Base-by-base conservation (phyloP, 2,329 filamentous ascomycete genomes). In the Exophiala xenobiotica region DNA sequence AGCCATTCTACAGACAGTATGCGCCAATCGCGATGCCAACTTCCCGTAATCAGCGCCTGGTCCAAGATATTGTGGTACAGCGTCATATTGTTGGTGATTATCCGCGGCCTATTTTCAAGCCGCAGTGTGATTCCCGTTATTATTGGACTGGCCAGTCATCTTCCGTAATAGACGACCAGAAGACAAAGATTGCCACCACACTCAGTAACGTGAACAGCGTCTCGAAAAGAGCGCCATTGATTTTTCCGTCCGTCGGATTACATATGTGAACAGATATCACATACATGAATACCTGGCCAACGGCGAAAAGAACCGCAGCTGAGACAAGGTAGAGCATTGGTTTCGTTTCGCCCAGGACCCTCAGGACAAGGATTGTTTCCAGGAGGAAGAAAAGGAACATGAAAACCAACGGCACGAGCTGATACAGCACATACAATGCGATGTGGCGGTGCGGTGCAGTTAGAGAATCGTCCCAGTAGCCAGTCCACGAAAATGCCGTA, bases 101-200 rank as follows among this genome's bases (percentile, higher is more conserved):
- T n/a, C n/a, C n/a, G n/a, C n/a, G n/a, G n/a, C n/a, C n/a, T n/a
- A n/a, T n/a, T n/a, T n/a, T n/a, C n/a, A n/a, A n/a, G n/a, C n/a
- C n/a, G n/a, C n/a, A n/a, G n/a, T n/a, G n/a, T 6, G 11, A 14
- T 12, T 39, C 39, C 26, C 18, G 22, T 20, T 14, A 50, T 52
- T 40, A 56, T 42, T 59, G 53, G 6, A 80, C 77, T 2, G 91
- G 90, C 93, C 93, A 99, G 74, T 96, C 92, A 65, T 99, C 93
- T 72, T 99, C 93, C 12, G 93, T 99, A 64, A 99, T 99, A 74
- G 90, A 96, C 40, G 90, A 95, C 93, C 93, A 99, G 77, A 99
- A 99, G 51, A 88, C 71, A 91, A 93, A 99, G 59, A 96, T 74
- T 72, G 83, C 83, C 14, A 89, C 78, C 3, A 99, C 90, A 0